phyloP scores from a whole-genome alignment of 2,329 filamentous ascomycete genomes.

The Colletotrichum plurivorum region DNA sequence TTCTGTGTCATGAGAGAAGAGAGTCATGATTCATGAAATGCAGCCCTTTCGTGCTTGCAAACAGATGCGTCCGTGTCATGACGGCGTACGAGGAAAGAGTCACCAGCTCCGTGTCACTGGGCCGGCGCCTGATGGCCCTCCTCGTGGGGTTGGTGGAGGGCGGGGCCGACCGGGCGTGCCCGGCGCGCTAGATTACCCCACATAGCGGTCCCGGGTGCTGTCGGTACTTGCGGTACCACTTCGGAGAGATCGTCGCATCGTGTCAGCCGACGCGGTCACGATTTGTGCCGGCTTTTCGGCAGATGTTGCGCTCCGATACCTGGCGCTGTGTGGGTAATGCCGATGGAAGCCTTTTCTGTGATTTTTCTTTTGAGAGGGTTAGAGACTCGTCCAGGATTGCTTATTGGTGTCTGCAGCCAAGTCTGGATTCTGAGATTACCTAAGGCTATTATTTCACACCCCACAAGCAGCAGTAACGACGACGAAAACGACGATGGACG shows the following conservation, averaged over 20 bases:
- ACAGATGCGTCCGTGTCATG: background rate
- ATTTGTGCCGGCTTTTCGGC: conserved; percentile 1
- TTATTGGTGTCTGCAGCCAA: no score
- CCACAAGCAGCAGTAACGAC: no score
- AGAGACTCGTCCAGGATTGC: no score
- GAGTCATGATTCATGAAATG: conserved; percentile 11
- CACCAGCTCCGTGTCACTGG: conserved; percentile 36
- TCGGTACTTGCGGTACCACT: conserved; percentile 28
- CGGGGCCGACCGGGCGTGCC: conserved; percentile 22
- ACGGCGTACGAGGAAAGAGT: conserved; percentile 19
- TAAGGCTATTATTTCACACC: no score
- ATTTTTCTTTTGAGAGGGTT: no score
- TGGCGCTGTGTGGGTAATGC: no score
- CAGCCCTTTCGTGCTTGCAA: no score
- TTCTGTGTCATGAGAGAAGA: conserved; percentile 20
- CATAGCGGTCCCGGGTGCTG: conserved; percentile 18
- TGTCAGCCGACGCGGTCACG: conserved; percentile 35
- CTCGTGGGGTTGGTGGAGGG: background rate
- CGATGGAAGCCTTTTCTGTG: no score
- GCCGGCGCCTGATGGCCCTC: conserved; percentile 31
- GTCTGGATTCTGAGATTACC: no score
- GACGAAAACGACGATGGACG: no score
- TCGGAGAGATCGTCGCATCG: conserved; percentile 23
- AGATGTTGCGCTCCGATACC: background rate
- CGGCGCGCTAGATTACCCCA: conserved; percentile 30